These are phyloP conservation scores for Arabidopsis hybrid DNA, from an alignment of 441 rosid species.

Conservation along the genomic window DNA sequence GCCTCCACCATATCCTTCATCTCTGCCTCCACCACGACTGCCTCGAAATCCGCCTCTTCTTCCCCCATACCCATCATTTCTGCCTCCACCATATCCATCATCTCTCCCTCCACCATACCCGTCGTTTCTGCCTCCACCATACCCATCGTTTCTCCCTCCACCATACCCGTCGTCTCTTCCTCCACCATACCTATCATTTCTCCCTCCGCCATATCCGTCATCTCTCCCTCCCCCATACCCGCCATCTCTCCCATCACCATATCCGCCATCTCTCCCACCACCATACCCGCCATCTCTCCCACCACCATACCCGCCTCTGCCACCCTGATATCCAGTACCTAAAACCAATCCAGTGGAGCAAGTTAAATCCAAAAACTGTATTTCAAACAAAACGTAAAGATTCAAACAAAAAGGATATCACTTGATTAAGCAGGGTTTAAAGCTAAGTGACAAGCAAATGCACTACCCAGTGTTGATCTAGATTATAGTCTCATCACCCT, in stretches of 20 bases:
- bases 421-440: neutral
- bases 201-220: neutral
- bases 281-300: conserved; percentile 23
- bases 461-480: neutral
- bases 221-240: conserved; percentile 12
- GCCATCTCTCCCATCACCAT: neutral
- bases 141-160: conserved; percentile 16
- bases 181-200: neutral
- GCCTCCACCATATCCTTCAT: conserved; percentile 59
- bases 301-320: conserved; percentile 40
- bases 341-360: neutral
- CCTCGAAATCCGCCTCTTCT: conserved; percentile 35
- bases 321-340: conserved; percentile 46
- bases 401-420: neutral
- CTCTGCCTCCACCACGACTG: conserved; percentile 28
- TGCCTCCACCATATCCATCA: conserved; percentile 1
- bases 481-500: neutral
- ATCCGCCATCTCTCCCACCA: conserved; percentile 15
- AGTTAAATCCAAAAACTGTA: neutral
- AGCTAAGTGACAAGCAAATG: conserved; percentile 1
- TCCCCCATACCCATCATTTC: conserved; percentile 10
- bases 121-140: conserved; percentile 23
- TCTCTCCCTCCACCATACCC: conserved; percentile 24
- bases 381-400: neutral
- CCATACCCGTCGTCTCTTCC: neutral